Evolutionary conservation across 2,329 filamentous ascomycete species (phyloP).

Genomic region (Arthrobotrys iridis): DNA sequence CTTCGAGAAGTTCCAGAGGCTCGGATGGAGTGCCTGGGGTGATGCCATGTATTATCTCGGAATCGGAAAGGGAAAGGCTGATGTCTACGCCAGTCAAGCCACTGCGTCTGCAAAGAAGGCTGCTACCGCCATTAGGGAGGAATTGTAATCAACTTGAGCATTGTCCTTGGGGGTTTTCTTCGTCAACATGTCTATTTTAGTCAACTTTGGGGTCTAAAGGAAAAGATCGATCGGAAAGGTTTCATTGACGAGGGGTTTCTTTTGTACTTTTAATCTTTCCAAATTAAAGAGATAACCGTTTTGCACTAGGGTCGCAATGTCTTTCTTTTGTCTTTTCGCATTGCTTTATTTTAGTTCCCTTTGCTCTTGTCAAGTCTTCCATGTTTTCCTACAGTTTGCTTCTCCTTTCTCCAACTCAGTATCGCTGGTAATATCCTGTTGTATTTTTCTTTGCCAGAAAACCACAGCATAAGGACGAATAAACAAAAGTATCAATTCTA

Average conservation of each 20-base stretch:
- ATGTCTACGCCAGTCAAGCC: constrained; percentile 31
- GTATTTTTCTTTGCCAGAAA: constrained; percentile 11
- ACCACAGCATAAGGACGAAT: neutral
- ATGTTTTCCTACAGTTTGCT: neutral
- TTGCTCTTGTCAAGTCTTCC: neutral
- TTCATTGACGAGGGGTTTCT: neutral
- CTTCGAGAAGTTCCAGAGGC: constrained; percentile 63
- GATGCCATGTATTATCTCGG: constrained; percentile 45
- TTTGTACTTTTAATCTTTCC: constrained; percentile 6
- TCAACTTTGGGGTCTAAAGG: neutral
- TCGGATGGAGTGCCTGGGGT: constrained; percentile 44
- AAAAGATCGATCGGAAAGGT: neutral
- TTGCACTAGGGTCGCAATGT: neutral
- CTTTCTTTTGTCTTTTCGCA: neutral
- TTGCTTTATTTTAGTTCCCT: neutral
- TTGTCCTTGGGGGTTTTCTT: neutral
- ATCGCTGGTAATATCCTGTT: constrained; percentile 6
- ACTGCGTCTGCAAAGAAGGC: constrained; percentile 26
- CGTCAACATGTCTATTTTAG: neutral
- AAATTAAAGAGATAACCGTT: neutral
- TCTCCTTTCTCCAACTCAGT: constrained; percentile 4
- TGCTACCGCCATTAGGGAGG: constrained; percentile 26
- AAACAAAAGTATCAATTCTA: neutral
- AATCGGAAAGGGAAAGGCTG: constrained; percentile 44
- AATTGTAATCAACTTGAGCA: constrained; percentile 30